Evolutionary conservation across 202 grass and related monocot genomes (phyloP).

Genomic region (Carex arenaria): DNA sequence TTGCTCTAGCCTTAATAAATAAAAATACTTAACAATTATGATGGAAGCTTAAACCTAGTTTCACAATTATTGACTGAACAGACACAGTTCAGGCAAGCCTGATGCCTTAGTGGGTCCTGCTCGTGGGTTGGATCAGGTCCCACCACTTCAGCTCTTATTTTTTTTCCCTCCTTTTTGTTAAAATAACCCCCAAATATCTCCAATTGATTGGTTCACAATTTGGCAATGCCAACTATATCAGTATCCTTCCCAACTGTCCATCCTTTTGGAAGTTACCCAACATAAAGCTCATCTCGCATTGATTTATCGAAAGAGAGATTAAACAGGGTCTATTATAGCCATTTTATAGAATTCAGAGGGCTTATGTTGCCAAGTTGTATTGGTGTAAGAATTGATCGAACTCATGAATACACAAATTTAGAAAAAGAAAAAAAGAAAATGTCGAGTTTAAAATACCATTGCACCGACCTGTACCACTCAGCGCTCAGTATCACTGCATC

Average conservation of each 20-base stretch:
- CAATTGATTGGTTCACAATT: not conserved
- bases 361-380: not conserved
- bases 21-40: slow-evolving; percentile 21
- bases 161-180: not conserved
- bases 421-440: slow-evolving; percentile 9
- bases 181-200: not conserved
- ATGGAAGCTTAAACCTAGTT: not conserved
- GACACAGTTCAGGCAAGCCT: slow-evolving; percentile 3
- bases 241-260: not conserved
- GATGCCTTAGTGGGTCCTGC: not conserved
- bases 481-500: slow-evolving; percentile 74
- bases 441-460: slow-evolving; percentile 59
- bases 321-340: not conserved
- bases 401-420: not conserved
- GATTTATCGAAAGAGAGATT: not conserved
- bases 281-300: not conserved
- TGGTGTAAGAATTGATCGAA: not conserved
- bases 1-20: slow-evolving; percentile 75
- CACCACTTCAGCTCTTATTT: not conserved
- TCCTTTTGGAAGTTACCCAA: not conserved
- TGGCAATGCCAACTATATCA: not conserved
- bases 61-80: not conserved
- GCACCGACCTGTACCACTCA: slow-evolving; percentile 85
- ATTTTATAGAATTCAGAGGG: not conserved
- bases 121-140: not conserved